Percentiles rank a stretch among this genome's conserved stretches.
Evolutionary conservation across 768 basidiomycete species (phyloP).

Genomic region (Atractiella rhizophila): DNA sequence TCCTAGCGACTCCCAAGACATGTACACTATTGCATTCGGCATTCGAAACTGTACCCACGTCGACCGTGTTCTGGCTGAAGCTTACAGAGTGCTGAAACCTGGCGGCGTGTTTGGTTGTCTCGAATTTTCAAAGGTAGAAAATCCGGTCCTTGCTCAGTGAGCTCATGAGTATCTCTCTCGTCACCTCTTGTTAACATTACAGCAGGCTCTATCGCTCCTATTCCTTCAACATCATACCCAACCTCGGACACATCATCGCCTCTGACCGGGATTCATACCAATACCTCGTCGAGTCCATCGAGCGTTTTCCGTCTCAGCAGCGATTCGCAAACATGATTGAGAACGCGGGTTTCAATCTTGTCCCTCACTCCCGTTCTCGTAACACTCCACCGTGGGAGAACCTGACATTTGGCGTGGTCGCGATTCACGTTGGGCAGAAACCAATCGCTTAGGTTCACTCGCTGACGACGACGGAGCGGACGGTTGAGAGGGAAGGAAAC

Average conservation of each 20-base stretch:
- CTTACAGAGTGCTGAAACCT: slow-evolving; percentile 79
- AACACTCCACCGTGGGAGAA: slow-evolving; percentile 34
- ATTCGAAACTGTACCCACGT: slow-evolving; percentile 92
- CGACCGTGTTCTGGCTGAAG: slow-evolving; percentile 61
- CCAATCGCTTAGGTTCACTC: too few species aligned
- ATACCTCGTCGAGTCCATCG: slow-evolving; percentile 91
- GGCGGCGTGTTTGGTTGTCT: slow-evolving; percentile 87
- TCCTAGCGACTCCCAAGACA: slow-evolving; percentile 57
- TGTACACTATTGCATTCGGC: slow-evolving; percentile 96
- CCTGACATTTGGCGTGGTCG: slow-evolving; percentile 67
- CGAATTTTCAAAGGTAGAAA: slow-evolving; percentile 79
- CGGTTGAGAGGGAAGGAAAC: slow-evolving; percentile 12
- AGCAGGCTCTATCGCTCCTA: slow-evolving; percentile 72
- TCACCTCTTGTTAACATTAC: background rate
- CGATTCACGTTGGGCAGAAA: slow-evolving; percentile 63
- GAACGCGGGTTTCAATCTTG: slow-evolving; percentile 45
- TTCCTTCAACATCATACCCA: slow-evolving; percentile 82
- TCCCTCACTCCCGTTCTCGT: too few species aligned
- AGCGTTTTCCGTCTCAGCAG: slow-evolving; percentile 64
- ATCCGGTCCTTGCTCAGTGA: slow-evolving; percentile 63
- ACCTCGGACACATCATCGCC: slow-evolving; percentile 86
- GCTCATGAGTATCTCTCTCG: slow-evolving; percentile 21
- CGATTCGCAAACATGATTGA: slow-evolving; percentile 73
- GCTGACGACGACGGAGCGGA: background rate
- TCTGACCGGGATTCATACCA: slow-evolving; percentile 87